phyloP scores from a whole-genome alignment of 148 eudicot species.

The Talinum fruticosum region DNA sequence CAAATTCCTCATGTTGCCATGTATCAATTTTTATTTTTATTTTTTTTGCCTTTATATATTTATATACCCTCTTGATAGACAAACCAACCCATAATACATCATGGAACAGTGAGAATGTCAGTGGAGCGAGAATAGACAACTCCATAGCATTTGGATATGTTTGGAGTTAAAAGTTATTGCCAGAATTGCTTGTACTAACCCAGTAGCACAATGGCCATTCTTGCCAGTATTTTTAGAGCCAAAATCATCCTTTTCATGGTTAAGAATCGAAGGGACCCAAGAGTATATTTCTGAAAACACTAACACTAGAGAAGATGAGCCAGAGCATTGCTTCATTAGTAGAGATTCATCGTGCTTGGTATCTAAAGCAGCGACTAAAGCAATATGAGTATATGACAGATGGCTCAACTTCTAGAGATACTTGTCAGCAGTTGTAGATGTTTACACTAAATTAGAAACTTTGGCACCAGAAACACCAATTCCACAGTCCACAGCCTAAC shows the following conservation, averaged over 20 bases:
- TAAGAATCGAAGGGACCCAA: not conserved
- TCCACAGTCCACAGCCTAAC: too few relatives aligned
- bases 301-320: not conserved
- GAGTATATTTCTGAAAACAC: too few relatives aligned
- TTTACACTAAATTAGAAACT: too few relatives aligned
- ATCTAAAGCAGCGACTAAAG: too few relatives aligned
- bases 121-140: too few relatives aligned
- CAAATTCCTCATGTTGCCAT: not conserved
- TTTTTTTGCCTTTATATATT: not conserved
- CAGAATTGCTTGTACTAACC: not conserved
- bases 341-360: too few relatives aligned
- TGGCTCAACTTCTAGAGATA: too few relatives aligned
- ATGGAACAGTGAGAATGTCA: not conserved
- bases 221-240: not conserved
- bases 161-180: not conserved
- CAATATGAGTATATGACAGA: too few relatives aligned
- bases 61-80: not conserved
- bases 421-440: too few relatives aligned
- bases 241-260: not conserved
- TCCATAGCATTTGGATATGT: not conserved
- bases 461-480: too few relatives aligned
- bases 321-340: not conserved
- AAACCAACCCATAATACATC: not conserved
- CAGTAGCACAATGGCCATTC: not conserved
- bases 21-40: too few relatives aligned